phyloP scores from a whole-genome alignment of 768 basidiomycete genomes.

The Coprinellus aureogranulatus region DNA sequence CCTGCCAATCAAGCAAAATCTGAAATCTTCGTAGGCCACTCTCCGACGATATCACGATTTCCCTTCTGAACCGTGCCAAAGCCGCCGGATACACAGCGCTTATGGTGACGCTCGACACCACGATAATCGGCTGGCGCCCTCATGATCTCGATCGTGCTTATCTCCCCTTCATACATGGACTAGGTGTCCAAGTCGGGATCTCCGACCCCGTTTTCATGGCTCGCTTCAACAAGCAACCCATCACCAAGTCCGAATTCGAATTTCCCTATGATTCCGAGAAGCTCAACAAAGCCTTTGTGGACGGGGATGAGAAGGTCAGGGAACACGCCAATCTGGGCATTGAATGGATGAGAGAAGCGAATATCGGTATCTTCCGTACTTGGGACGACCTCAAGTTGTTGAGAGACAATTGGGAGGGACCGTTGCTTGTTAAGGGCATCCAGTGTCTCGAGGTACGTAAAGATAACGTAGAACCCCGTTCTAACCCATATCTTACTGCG shows the following conservation, averaged over 20 bases:
- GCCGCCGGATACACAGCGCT: slow-evolving; percentile 64
- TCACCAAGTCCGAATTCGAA: slow-evolving; percentile 33
- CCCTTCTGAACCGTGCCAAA: slow-evolving; percentile 65
- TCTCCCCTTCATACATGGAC: slow-evolving; percentile 64
- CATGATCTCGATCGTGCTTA: slow-evolving; percentile 66
- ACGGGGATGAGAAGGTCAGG: slow-evolving; percentile 47
- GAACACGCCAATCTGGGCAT: slow-evolving; percentile 46
- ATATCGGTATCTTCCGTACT: slow-evolving; percentile 57
- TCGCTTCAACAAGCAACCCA: slow-evolving; percentile 44
- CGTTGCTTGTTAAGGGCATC: slow-evolving; percentile 76
- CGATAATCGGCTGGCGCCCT: slow-evolving; percentile 71
- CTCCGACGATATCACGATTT: slow-evolving; percentile 57
- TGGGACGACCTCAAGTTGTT: slow-evolving; percentile 76
- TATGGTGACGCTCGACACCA: slow-evolving; percentile 78
- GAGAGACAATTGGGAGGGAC: slow-evolving; percentile 73
- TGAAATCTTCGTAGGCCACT: slow-evolving; percentile 48
- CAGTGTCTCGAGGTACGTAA: slow-evolving; percentile 54
- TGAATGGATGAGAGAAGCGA: slow-evolving; percentile 63
- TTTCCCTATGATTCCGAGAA: slow-evolving; percentile 62
- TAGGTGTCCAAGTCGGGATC: slow-evolving; percentile 63
- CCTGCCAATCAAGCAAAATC: too few relatives aligned
- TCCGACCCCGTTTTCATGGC: slow-evolving; percentile 82
- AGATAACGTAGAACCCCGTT: too few relatives aligned
- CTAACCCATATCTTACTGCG: neutral
- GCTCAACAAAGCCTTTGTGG: slow-evolving; percentile 37